Conservation (phyloP, 1,139 yeast species). For the Petasospora fabianii region DNA sequence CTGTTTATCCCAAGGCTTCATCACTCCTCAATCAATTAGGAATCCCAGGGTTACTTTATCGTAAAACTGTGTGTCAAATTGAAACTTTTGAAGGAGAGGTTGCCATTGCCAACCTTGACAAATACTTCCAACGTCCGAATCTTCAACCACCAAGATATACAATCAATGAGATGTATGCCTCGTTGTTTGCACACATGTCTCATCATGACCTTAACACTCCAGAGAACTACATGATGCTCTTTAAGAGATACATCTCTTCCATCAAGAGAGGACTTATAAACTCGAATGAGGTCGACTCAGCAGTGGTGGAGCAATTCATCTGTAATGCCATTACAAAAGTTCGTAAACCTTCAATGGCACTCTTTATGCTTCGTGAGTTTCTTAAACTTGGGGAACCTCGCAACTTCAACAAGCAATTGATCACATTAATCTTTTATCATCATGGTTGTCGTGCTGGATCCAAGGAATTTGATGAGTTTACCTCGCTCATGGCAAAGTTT, state of each 20-base stretch:
- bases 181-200: slow-evolving; percentile 12
- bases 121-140: slow-evolving; percentile 9
- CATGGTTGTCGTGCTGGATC: slow-evolving; percentile 14
- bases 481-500: slow-evolving; percentile 14
- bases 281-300: slow-evolving; percentile 14
- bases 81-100: slow-evolving; percentile 3
- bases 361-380: slow-evolving; percentile 14
- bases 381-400: slow-evolving; percentile 4
- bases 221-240: slow-evolving; percentile 5
- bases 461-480: slow-evolving; percentile 8
- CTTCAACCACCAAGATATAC: slow-evolving; percentile 14
- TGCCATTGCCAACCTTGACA: slow-evolving; percentile 19
- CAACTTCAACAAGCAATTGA: slow-evolving; percentile 14
- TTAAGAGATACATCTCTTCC: slow-evolving; percentile 9
- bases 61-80: slow-evolving; percentile 1
- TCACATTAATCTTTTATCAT: slow-evolving; percentile 17
- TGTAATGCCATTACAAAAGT: slow-evolving; percentile 9
- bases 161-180: slow-evolving; percentile 19
- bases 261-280: slow-evolving; percentile 4
- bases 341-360: slow-evolving; percentile 16
- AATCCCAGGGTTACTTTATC: slow-evolving; percentile 15
- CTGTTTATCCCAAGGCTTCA: slow-evolving; percentile 16
- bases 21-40: slow-evolving; percentile 17
- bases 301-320: slow-evolving; percentile 17
- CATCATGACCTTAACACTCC: slow-evolving; percentile 6